Percentiles rank a stretch among this genome's conserved stretches.
These are phyloP conservation scores for Lactarius deliciosus DNA, from an alignment of 768 basidiomycete genomes.

Conservation along the genomic window DNA sequence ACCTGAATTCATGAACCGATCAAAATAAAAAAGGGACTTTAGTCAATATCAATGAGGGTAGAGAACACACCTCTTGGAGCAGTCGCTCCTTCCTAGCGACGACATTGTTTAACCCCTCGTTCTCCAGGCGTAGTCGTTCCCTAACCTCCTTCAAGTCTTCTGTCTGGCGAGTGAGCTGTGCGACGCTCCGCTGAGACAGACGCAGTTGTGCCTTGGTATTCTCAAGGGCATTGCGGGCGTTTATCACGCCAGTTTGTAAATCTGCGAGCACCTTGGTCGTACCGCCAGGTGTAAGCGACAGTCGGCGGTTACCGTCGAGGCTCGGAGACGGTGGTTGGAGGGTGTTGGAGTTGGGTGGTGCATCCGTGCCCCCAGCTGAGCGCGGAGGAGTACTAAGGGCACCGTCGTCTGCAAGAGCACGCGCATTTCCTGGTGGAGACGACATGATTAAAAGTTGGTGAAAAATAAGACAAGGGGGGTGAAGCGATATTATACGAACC, in stretches of 20 bases:
- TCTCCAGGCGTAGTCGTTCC: constrained; percentile 79
- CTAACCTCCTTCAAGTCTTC: constrained; percentile 88
- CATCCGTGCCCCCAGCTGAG: constrained; percentile 39
- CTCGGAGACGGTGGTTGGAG: constrained; percentile 34
- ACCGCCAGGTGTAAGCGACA: constrained; percentile 68
- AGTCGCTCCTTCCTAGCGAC: constrained; percentile 85
- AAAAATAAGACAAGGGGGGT: background rate
- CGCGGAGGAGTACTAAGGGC: constrained; percentile 36
- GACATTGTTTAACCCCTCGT: constrained; percentile 85
- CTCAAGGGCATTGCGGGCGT: constrained; percentile 78
- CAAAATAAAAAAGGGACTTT: background rate
- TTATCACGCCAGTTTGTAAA: constrained; percentile 79
- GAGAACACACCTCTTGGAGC: constrained; percentile 70
- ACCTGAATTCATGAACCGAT: constrained; percentile 44
- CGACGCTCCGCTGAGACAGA: constrained; percentile 78
- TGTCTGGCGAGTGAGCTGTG: constrained; percentile 78
- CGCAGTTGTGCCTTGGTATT: constrained; percentile 83
- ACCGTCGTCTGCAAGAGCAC: constrained; percentile 77
- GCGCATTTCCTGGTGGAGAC: constrained; percentile 72
- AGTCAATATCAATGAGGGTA: background rate
- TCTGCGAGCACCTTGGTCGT: constrained; percentile 89
- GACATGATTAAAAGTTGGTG: constrained; percentile 16
- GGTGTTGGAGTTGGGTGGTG: constrained; percentile 31
- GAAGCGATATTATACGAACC: constrained; percentile 29
- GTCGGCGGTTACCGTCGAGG: constrained; percentile 44